Conservation (phyloP, 495 filamentous ascomycete genomes). For the Penicillium argentinense region DNA sequence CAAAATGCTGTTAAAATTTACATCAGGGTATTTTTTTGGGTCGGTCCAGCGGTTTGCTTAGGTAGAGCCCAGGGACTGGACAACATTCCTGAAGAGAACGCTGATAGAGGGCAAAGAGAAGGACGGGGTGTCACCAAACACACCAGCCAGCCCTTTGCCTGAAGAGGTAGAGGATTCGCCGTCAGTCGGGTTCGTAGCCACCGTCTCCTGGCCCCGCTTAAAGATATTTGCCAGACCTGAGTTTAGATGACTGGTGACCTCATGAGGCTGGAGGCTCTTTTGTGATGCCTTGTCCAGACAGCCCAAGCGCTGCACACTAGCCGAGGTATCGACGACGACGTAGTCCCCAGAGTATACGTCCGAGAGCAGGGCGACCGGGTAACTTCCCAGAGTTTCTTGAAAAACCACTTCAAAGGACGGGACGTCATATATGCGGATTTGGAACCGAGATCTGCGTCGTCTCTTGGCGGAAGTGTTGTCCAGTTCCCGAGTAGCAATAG, state of each 20-base stretch:
- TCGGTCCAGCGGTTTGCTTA: too few relatives aligned
- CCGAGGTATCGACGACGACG: conserved; percentile 47
- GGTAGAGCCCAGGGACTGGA: conserved; percentile 32
- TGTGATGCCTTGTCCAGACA: conserved; percentile 55
- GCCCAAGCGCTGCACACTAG: conserved; percentile 49
- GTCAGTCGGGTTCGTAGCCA: conserved; percentile 32
- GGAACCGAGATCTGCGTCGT: conserved; percentile 20
- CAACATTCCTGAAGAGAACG: conserved; percentile 76
- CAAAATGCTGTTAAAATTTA: conserved; percentile 5
- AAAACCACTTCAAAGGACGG: conserved; percentile 28
- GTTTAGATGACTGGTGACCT: conserved; percentile 40
- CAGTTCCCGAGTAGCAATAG: conserved; percentile 20
- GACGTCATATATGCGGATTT: conserved; percentile 41
- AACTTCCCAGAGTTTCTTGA: conserved; percentile 24
- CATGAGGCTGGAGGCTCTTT: conserved; percentile 48
- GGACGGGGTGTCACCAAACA: conserved; percentile 73
- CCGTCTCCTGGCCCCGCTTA: conserved; percentile 25
- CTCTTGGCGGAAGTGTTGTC: conserved; percentile 19
- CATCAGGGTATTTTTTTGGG: too few relatives aligned
- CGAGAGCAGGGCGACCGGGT: conserved; percentile 38
- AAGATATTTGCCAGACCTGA: conserved; percentile 53
- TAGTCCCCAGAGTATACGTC: conserved; percentile 56
- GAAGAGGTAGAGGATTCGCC: conserved; percentile 55
- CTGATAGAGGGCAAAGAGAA: conserved; percentile 76
- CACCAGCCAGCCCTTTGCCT: conserved; percentile 63